Base-by-base conservation (phyloP, 2,329 filamentous ascomycete species). In the Aspergillus sp. region DNA sequence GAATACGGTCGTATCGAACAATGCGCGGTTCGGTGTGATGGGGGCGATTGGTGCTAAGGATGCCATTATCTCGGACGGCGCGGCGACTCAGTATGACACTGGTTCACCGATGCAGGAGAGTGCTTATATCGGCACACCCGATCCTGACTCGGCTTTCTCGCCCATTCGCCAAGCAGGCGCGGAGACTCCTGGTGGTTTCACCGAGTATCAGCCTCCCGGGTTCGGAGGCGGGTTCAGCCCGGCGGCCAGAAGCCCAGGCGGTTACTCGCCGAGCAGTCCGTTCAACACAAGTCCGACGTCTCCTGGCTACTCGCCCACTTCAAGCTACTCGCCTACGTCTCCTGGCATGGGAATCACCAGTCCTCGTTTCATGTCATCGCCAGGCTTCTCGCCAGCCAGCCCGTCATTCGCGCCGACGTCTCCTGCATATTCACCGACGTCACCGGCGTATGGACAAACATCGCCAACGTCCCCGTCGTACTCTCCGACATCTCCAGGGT, bases 1-100 rank as follows among this genome's bases (percentile, higher is more conserved):
- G 26, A 85, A 93, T 59, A 94, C 88, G 12, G 86, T 93, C 52
- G 86, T 93, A 37, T 86, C 85, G 30, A 88, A 94, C 62, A 94
- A 93, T 59, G 84, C 83, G 26, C 79, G 83, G 56, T 85, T 81
- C 67, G 83, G 81, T 49, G 74, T 88, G 29, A 85, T 86, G 74
- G 78, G 80, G 34, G 82, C 81, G 32, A 80, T 89, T 61, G 79
- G 80, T 10, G 72, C 80, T 45, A 88, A 86, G 66, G 81, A 79
- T 37, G 73, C 74, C 36, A 78, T 80, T 39, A 71, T 81, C 28
- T 67, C 70, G 29, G 82, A 83, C 39, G 91, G 91, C 46, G 85
- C 86, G 34, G 85, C 86, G 26, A 98, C 91, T 6, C 93, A 93
- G 1, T 98, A 98, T 61, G 91, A 96, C 55, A 68, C 71, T 41